Percentiles rank a stretch among this genome's conserved stretches.
These are phyloP conservation scores for Colletotrichum karsti DNA, from an alignment of 2,329 filamentous ascomycete genomes.

Conservation along the genomic window DNA sequence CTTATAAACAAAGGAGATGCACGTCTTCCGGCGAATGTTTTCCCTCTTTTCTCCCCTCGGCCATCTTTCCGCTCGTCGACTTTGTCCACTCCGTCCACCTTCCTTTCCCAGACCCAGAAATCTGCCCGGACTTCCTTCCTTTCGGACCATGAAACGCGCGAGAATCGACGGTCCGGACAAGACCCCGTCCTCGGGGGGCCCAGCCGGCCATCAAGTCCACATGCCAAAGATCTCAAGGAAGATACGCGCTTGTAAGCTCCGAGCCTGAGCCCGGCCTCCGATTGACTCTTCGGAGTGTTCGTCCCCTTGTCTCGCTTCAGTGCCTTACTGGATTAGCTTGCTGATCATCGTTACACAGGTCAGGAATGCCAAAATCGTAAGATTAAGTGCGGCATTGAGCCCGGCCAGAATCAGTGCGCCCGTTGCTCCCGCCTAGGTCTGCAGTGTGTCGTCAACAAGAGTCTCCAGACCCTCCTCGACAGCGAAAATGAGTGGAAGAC, in stretches of 20 bases:
- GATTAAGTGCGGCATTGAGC: slow-evolving; percentile 61
- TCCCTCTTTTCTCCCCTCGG: slow-evolving; percentile 23
- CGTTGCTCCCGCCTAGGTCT: slow-evolving; percentile 59
- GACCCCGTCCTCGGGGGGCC: slow-evolving; percentile 19
- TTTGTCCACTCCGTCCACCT: slow-evolving; percentile 24
- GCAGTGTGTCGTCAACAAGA: slow-evolving; percentile 63
- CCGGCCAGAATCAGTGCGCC: slow-evolving; percentile 53
- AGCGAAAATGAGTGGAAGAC: slow-evolving; percentile 57
- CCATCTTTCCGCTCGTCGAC: slow-evolving; percentile 23
- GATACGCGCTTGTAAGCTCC: slow-evolving; percentile 40
- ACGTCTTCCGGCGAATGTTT: slow-evolving; percentile 1
- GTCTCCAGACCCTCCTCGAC: slow-evolving; percentile 62
- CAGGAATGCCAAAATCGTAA: slow-evolving; percentile 61
- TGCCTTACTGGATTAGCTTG: neutral
- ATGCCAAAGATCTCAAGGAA: slow-evolving; percentile 41
- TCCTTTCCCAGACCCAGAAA: slow-evolving; percentile 20
- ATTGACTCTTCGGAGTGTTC: neutral
- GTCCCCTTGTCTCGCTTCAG: neutral
- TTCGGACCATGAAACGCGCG: slow-evolving; percentile 25
- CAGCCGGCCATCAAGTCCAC: slow-evolving; percentile 15
- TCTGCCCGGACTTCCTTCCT: slow-evolving; percentile 20
- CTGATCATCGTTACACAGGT: slow-evolving; percentile 31
- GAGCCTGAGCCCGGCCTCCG: too few species aligned
- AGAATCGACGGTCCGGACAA: slow-evolving; percentile 27
- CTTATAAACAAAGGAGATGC: slow-evolving; percentile 28